A percentile compares a stretch with the other conserved stretches of the same genome.
phyloP scores from a whole-genome alignment of 2,329 filamentous ascomycete species.

The Penicillium griseofulvum region DNA sequence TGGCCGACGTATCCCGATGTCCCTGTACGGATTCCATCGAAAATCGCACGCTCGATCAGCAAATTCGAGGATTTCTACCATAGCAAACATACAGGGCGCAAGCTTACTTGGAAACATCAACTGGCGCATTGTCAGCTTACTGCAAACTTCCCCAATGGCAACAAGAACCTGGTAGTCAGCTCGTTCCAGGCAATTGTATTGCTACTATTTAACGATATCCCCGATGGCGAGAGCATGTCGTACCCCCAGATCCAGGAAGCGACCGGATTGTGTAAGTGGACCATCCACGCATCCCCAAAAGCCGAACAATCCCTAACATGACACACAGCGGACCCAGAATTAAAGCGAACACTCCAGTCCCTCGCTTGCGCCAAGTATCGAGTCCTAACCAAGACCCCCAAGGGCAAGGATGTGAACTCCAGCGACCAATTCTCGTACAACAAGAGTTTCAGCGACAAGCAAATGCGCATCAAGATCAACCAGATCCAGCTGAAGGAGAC shows the following conservation, averaged over 20 bases:
- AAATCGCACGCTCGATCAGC: constrained; percentile 72
- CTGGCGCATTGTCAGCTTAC: constrained; percentile 87
- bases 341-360: constrained; percentile 88
- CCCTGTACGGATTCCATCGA: constrained; percentile 68
- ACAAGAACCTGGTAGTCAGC: constrained; percentile 86
- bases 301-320: constrained; percentile 23
- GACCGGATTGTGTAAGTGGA: constrained; percentile 64
- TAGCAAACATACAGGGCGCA: constrained; percentile 81
- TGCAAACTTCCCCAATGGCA: constrained; percentile 73
- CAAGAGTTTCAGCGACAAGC: constrained; percentile 70
- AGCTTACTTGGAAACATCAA: constrained; percentile 86
- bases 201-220: constrained; percentile 78
- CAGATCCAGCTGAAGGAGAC: constrained; percentile 98
- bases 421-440: constrained; percentile 88
- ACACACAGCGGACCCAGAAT: constrained; percentile 63
- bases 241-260: constrained; percentile 73
- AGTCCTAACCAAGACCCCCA: constrained; percentile 80
- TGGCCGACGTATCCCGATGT: constrained; percentile 91
- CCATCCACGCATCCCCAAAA: neutral
- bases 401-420: constrained; percentile 71
- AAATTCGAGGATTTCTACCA: constrained; percentile 85
- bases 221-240: constrained; percentile 61
- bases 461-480: constrained; percentile 95
- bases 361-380: constrained; percentile 87
- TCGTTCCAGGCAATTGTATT: constrained; percentile 91